Percentiles rank a stretch among this genome's conserved stretches.
Evolutionary conservation across 2,329 filamentous ascomycete genomes (phyloP).

Genomic region (Fonsecaea nubica): DNA sequence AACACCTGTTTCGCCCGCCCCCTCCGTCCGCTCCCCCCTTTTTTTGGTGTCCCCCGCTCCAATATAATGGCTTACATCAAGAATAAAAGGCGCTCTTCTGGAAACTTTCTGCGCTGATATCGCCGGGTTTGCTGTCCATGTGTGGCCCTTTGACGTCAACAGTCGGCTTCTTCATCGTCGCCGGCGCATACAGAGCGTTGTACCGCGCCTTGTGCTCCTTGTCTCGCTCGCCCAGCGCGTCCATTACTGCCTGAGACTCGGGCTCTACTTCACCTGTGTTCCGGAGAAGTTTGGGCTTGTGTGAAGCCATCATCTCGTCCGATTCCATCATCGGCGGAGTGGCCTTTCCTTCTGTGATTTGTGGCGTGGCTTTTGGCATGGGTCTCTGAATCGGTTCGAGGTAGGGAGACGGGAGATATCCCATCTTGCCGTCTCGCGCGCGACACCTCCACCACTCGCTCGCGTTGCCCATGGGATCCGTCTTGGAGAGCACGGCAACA

Average conservation of each 20-base stretch:
- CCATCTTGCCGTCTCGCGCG: constrained; percentile 84
- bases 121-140: constrained; percentile 65
- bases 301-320: background rate
- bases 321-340: background rate
- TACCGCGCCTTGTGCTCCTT: background rate
- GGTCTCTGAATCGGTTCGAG: constrained; percentile 74
- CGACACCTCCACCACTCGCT: constrained; percentile 98
- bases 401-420: constrained; percentile 90
- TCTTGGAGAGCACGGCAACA: constrained; percentile 90
- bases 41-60: background rate
- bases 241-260: background rate
- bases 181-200: background rate
- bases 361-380: constrained; percentile 47
- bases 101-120: constrained; percentile 72
- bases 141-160: constrained; percentile 49
- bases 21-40: background rate
- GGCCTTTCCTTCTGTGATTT: constrained; percentile 45
- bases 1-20: background rate
- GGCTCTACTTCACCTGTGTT: background rate
- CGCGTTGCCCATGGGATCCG: constrained; percentile 86
- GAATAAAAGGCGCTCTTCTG: constrained; percentile 74
- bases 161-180: constrained; percentile 1
- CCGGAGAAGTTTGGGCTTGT: background rate
- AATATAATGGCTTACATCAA: constrained; percentile 45
- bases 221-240: constrained; percentile 25